A percentile compares a stretch with the other conserved stretches of the same genome.
Conservation (phyloP, 1,284 basidiomycete species). For the Austroboletus novae-zelandiae region DNA sequence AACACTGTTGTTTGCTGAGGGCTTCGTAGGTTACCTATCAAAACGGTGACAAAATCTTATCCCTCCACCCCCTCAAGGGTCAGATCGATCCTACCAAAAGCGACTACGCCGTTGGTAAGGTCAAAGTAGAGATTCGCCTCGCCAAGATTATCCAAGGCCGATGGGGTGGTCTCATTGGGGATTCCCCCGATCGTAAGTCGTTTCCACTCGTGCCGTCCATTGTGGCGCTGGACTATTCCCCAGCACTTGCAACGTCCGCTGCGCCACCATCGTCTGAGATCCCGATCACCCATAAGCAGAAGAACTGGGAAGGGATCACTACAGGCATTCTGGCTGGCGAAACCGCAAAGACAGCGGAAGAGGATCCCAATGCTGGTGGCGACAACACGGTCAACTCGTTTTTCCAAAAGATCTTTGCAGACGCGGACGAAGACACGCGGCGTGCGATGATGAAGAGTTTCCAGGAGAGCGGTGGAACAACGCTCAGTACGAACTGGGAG, state of each 20-base stretch:
- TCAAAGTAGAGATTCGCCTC: slow-evolving; percentile 80
- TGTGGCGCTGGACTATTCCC: background rate
- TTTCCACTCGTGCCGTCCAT: background rate
- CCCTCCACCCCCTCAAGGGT: slow-evolving; percentile 76
- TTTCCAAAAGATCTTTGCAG: slow-evolving; percentile 83
- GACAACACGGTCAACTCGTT: slow-evolving; percentile 75
- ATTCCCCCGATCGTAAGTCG: slow-evolving; percentile 66
- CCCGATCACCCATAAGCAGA: slow-evolving; percentile 43
- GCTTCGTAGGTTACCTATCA: slow-evolving; percentile 52
- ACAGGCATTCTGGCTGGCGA: slow-evolving; percentile 60
- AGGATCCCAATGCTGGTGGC: slow-evolving; percentile 83
- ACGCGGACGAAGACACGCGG: slow-evolving; percentile 85
- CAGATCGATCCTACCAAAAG: slow-evolving; percentile 68
- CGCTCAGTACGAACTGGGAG: slow-evolving; percentile 91
- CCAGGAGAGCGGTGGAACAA: slow-evolving; percentile 87
- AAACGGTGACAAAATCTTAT: slow-evolving; percentile 61
- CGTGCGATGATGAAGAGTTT: slow-evolving; percentile 97
- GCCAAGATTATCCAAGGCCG: slow-evolving; percentile 60
- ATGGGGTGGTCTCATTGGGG: slow-evolving; percentile 78
- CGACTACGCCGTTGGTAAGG: slow-evolving; percentile 70
- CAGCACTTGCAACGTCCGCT: slow-evolving; percentile 32
- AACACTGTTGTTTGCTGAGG: background rate
- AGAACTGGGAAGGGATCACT: slow-evolving; percentile 85
- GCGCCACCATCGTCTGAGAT: slow-evolving; percentile 35
- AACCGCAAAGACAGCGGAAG: slow-evolving; percentile 57